phyloP scores from a whole-genome alignment of 1,139 yeast genomes.

The Geotrichum fermentans region DNA sequence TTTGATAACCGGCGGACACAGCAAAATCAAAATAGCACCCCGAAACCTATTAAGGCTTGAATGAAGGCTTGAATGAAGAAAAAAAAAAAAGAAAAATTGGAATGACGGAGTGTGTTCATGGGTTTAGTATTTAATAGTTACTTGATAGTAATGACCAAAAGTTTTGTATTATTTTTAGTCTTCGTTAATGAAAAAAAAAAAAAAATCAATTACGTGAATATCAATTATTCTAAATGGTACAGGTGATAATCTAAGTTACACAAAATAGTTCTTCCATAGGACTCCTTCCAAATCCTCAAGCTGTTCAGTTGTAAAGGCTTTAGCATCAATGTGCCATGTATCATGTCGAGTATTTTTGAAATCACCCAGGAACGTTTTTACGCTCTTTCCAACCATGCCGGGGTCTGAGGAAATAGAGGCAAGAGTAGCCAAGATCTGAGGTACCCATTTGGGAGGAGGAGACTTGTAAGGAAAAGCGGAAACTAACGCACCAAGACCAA shows the following conservation, averaged over 20 bases:
- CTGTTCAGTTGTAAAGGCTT: constrained; percentile 70
- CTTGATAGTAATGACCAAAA: too few relatives aligned
- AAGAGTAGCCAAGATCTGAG: constrained; percentile 61
- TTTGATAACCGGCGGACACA: constrained; percentile 11
- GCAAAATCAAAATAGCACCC: constrained; percentile 6
- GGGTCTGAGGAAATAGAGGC: constrained; percentile 66
- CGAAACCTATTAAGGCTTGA: constrained; percentile 13
- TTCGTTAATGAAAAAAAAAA: neutral
- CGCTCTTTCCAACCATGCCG: constrained; percentile 79
- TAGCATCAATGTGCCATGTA: constrained; percentile 90
- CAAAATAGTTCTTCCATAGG: constrained; percentile 86
- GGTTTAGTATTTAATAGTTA: too few relatives aligned
- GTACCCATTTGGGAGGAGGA: constrained; percentile 92
- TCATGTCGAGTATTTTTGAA: constrained; percentile 93
- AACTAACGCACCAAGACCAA: constrained; percentile 84
- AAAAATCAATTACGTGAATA: neutral
- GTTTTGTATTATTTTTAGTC: neutral
- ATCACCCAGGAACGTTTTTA: constrained; percentile 73
- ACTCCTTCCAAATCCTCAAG: constrained; percentile 93
- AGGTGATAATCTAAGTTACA: constrained; percentile 37
- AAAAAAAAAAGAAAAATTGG: neutral
- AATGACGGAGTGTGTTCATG: neutral
- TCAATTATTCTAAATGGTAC: too few relatives aligned
- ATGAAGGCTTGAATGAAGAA: neutral
- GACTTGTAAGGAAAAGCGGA: constrained; percentile 87